These are phyloP conservation scores for Blepharisma stoltei DNA, from an alignment of 73 alveolate species.

Conservation along the genomic window DNA sequence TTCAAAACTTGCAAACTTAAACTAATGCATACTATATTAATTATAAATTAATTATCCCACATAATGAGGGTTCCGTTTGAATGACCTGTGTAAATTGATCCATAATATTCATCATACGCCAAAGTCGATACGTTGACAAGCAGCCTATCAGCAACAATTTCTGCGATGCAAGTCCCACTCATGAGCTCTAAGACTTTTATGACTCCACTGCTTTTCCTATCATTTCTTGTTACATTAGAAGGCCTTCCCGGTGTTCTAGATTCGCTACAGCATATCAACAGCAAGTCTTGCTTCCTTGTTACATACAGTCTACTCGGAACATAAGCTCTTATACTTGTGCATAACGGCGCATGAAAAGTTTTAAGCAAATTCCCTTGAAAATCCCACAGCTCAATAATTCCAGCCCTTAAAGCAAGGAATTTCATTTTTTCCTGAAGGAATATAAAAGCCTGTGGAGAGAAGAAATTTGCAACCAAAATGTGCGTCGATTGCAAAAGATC, in stretches of 20 bases:
- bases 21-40: not conserved
- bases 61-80: not conserved
- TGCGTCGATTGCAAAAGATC: not conserved
- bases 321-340: not conserved
- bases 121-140: not conserved
- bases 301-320: constrained; percentile 1
- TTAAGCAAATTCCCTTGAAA: constrained; percentile 11
- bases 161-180: not conserved
- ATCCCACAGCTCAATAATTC: constrained; percentile 3
- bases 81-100: constrained; percentile 6
- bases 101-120: constrained; percentile 14
- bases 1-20: too few species aligned
- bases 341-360: not conserved
- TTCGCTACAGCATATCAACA: not conserved
- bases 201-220: not conserved
- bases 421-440: not conserved
- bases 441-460: constrained; percentile 17
- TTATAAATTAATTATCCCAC: constrained; percentile 28
- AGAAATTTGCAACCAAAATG: not conserved
- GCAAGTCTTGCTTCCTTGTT: not conserved
- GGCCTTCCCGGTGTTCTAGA: not conserved
- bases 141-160: not conserved
- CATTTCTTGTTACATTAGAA: not conserved
- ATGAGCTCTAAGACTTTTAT: not conserved
- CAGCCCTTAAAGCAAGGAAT: not conserved